These are phyloP conservation scores for Beauveria medogensis DNA, from an alignment of 2,329 filamentous ascomycete genomes.

Conservation along the genomic window DNA sequence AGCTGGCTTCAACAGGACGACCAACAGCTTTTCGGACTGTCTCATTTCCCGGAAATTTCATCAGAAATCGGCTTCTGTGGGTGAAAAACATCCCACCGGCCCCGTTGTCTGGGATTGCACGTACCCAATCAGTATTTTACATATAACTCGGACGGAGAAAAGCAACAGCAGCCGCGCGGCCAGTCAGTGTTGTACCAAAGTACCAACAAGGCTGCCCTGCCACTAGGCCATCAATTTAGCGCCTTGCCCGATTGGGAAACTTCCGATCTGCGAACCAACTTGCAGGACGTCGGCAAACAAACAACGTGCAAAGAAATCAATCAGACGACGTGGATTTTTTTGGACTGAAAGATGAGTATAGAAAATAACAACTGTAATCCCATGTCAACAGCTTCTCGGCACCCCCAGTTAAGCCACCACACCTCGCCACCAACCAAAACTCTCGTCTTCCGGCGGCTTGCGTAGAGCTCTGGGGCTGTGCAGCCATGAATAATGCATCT, in stretches of 20 bases:
- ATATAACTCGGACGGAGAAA: not conserved
- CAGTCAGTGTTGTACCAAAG: not conserved
- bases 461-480: constrained; percentile 5
- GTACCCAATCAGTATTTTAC: not conserved
- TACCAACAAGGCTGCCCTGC: too few species aligned
- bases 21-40: not conserved
- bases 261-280: not conserved
- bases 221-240: not conserved
- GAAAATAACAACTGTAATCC: too few species aligned
- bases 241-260: not conserved
- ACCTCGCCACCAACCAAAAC: not conserved
- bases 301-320: not conserved
- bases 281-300: not conserved
- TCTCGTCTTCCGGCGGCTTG: not conserved
- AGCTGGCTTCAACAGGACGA: not conserved
- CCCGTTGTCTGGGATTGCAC: too few species aligned
- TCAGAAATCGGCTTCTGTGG: too few species aligned
- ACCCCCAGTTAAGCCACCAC: not conserved
- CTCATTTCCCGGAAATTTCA: too few species aligned
- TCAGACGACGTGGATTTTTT: too few species aligned
- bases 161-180: not conserved
- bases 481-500: not conserved
- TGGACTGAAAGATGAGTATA: too few species aligned
- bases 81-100: not conserved
- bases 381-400: not conserved